Base-by-base conservation (phyloP, 768 basidiomycete species). In the Mycena crocata region DNA sequence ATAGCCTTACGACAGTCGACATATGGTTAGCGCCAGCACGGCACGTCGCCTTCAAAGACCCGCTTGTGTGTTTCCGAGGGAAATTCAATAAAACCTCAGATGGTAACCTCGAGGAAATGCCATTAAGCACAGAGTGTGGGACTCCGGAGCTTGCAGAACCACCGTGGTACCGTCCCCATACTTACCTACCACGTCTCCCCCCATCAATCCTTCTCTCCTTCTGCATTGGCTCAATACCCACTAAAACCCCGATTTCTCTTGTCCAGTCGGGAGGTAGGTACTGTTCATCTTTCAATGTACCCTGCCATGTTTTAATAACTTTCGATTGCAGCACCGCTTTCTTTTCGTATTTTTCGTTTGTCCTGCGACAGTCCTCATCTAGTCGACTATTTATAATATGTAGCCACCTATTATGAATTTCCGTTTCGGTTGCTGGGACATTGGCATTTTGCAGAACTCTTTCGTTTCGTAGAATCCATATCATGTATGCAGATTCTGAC, bases 101-200 rank as follows among this genome's bases (percentile, higher is more conserved):
- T 9, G 3, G 17, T 5, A 24, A 48, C 50, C 32, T 23, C 24
- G 50, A 52, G 50, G 50, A 52, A 52, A 52, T 52, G 50, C n/a
- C n/a, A 4, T 52, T 52, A 35, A 14, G 50, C 50, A 52, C 50
- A 9, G 21, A 34, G 60, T 62, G 60, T 62, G 60, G 60, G 60
- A 62, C 60, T 62, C 49, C 14, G 51, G 49, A 52, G 24, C 50
- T 40, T 30, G 50, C 49, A 62, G 50, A 62, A 50, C 60, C 60
- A 17, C 50, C 60, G 9, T 13, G 17, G 5, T 28, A 34, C 34
- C 46, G 37, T 31, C 61, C 28, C 52, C 61, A 32, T 55, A 62
- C 61, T 62, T 55, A 52, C 49, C 49, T 50, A 28, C 19, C 49
- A 30, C 26, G 3, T 12, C 23, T 24, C 49, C 15, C 49, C 49